phyloP scores from a whole-genome alignment of 305 asterid species.

The Plantago coronopus region DNA sequence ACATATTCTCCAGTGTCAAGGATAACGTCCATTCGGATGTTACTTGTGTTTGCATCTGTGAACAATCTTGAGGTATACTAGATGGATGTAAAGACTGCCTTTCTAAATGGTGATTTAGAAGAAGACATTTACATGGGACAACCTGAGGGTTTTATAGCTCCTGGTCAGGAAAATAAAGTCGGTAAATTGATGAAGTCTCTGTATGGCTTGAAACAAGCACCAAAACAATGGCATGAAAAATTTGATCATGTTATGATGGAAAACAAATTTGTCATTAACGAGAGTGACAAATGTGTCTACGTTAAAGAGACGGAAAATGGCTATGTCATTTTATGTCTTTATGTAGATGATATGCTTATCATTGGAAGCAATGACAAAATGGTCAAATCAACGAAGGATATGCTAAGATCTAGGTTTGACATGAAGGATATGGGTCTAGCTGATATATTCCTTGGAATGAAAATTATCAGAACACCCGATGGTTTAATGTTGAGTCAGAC shows the following conservation, averaged over 20 bases:
- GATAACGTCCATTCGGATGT: too few species aligned
- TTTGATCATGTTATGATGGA: neutral
- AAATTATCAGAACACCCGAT: neutral
- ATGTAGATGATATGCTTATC: too few species aligned
- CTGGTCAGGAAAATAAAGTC: neutral
- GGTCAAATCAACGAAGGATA: too few species aligned
- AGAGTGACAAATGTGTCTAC: conserved; percentile 1
- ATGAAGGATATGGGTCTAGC: conserved; percentile 1
- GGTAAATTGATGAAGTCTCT: neutral
- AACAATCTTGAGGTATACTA: too few species aligned
- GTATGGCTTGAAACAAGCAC: neutral
- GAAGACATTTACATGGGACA: conserved; percentile 8
- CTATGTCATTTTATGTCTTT: too few species aligned
- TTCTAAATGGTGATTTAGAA: conserved; percentile 5
- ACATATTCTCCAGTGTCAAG: too few species aligned
- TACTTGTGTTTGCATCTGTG: too few species aligned
- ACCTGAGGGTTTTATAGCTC: neutral
- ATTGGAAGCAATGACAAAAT: too few species aligned
- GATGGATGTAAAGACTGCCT: conserved; percentile 4
- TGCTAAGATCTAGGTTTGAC: neutral
- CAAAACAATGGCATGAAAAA: conserved; percentile 5
- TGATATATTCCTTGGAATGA: neutral
- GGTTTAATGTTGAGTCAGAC: neutral
- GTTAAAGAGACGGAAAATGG: too few species aligned
- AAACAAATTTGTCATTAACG: neutral